phyloP scores from a whole-genome alignment of 192 early-diverging fungal species.

The Diversispora eburnea region DNA sequence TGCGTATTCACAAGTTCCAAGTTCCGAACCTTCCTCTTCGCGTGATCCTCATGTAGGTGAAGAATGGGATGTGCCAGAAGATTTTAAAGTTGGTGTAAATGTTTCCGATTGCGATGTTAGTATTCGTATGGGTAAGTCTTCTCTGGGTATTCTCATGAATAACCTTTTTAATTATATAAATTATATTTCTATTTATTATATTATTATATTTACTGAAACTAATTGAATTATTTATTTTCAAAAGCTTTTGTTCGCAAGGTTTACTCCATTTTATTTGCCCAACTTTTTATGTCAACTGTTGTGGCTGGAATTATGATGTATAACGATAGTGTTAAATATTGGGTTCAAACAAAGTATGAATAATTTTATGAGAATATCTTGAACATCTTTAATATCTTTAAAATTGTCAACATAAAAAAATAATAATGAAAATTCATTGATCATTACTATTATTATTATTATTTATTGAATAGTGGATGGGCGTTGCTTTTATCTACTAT shows the following conservation, averaged over 20 bases:
- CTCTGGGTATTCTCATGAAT: background rate
- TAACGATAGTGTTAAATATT: conserved; percentile 44
- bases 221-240: background rate
- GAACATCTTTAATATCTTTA: background rate
- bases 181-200: background rate
- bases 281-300: conserved; percentile 56
- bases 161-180: background rate
- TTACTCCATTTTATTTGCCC: conserved; percentile 63
- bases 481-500: conserved; percentile 52
- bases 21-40: background rate
- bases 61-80: conserved; percentile 43
- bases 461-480: conserved; percentile 49
- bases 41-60: background rate
- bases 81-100: conserved; percentile 50
- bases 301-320: conserved; percentile 58
- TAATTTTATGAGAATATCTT: background rate
- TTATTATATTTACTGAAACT: background rate
- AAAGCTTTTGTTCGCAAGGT: conserved; percentile 68
- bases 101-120: conserved; percentile 43
- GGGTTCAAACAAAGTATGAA: conserved; percentile 51
- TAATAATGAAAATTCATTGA: background rate
- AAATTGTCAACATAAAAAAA: background rate
- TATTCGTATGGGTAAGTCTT: conserved; percentile 38
- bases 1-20: background rate
- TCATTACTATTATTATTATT: too few relatives aligned